Conservation (phyloP, 805 yeast genomes). For the Ogataea thermomethanolica region DNA sequence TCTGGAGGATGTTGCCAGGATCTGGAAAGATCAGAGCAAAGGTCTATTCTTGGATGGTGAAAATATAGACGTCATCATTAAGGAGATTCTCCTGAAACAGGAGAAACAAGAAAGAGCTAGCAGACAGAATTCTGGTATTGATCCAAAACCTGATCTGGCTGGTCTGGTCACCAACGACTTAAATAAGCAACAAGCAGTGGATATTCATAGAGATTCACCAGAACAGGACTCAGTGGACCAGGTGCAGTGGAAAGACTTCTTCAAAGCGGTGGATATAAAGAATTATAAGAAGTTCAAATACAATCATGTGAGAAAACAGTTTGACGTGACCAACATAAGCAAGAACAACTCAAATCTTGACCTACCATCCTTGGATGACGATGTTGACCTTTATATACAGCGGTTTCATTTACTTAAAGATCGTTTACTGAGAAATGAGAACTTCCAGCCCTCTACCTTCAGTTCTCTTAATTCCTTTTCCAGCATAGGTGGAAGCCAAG, state of each 20-base stretch:
- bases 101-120: slow-evolving; percentile 18
- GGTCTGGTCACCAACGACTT: slow-evolving; percentile 1
- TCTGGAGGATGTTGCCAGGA: slow-evolving; percentile 71
- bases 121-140: background rate
- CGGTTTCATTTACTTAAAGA: slow-evolving; percentile 66
- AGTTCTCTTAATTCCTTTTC: slow-evolving; percentile 43
- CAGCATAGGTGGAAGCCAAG: slow-evolving; percentile 18
- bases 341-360: slow-evolving; percentile 8
- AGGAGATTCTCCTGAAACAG: slow-evolving; percentile 39
- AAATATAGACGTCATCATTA: slow-evolving; percentile 59
- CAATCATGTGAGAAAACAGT: slow-evolving; percentile 60
- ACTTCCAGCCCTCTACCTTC: slow-evolving; percentile 54
- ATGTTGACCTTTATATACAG: slow-evolving; percentile 43
- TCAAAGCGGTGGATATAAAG: slow-evolving; percentile 59
- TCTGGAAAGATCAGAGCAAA: slow-evolving; percentile 87
- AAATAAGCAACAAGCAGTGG: slow-evolving; percentile 4
- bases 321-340: slow-evolving; percentile 34
- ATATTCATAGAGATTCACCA: slow-evolving; percentile 14
- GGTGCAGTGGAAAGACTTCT: slow-evolving; percentile 71
- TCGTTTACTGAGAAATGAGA: slow-evolving; percentile 70
- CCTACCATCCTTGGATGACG: slow-evolving; percentile 26
- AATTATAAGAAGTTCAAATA: slow-evolving; percentile 64
- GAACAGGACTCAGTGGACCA: slow-evolving; percentile 6
- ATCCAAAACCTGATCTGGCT: background rate
- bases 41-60: slow-evolving; percentile 82